Percentiles rank a stretch among this genome's conserved stretches.
phyloP scores from a whole-genome alignment of 2,329 filamentous ascomycete species.

The Ascochyta pisi region DNA sequence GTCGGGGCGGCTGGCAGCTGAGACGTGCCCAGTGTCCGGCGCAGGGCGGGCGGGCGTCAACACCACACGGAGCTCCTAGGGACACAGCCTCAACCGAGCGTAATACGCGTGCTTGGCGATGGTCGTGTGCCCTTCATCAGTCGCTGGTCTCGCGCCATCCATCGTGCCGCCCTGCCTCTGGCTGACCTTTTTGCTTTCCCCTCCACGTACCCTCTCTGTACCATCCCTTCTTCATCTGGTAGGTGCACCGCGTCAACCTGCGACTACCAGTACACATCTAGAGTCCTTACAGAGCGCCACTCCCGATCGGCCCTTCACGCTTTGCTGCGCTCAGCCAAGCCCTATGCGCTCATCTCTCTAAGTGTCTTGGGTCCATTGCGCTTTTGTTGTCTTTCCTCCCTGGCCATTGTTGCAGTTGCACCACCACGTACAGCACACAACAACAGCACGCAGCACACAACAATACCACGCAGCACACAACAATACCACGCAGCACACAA shows the following conservation, averaged over 20 bases:
- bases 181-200: neutral
- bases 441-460: too few relatives aligned
- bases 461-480: neutral
- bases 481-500: too few relatives aligned
- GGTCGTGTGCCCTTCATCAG: slow-evolving; percentile 16
- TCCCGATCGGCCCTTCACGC: slow-evolving; percentile 15
- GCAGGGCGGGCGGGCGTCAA: slow-evolving; percentile 2
- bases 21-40: slow-evolving; percentile 17
- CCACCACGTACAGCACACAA: slow-evolving; percentile 1
- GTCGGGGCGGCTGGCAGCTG: slow-evolving; percentile 12
- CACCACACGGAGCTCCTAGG: slow-evolving; percentile 9
- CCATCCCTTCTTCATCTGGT: neutral
- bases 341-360: slow-evolving; percentile 23
- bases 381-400: slow-evolving; percentile 8
- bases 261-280: neutral
- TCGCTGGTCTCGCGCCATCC: slow-evolving; percentile 3
- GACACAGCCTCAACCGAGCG: slow-evolving; percentile 14
- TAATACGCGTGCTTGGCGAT: slow-evolving; percentile 14
- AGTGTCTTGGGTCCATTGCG: slow-evolving; percentile 13
- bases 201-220: neutral
- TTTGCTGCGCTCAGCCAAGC: slow-evolving; percentile 11
- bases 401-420: slow-evolving; percentile 15
- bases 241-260: slow-evolving; percentile 6
- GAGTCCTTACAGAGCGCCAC: neutral
- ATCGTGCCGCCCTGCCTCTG: neutral